Base-by-base conservation (phyloP, 805 yeast species). In the Schwanniomyces sp. region DNA sequence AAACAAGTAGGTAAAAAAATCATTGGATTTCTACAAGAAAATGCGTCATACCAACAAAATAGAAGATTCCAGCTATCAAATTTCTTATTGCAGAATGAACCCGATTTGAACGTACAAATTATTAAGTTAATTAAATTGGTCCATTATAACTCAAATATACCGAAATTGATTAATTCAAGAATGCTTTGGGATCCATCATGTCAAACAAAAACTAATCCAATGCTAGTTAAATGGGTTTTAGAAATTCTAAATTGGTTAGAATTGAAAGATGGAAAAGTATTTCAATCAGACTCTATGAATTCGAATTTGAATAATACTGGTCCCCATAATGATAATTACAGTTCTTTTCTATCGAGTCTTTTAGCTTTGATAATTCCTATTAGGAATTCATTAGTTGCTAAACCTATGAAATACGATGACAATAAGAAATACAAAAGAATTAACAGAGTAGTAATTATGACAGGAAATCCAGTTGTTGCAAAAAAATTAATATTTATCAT, bases 391-490 rank as follows among this genome's bases (percentile, higher is more conserved):
- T 59, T 78, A 37, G 52, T 62, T 8, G 44, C 52, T 7, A 70
- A 67, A 38, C 78, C 81, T 1, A 52, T 58, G 32, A 49, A 18
- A 39, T 53, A 51, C 36, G 53, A 61, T 21, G 62, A 61, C 30
- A 62, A 54, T 26, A 46, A 55, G 3, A 40, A 55, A 11, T 42
- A 52, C 2, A 59, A 59, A 28, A 75, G 70, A 37, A 60, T 72
- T n/a, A 68, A 78, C 7, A 67, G 85, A 39, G 69, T 82, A 1
- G 81, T 81, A 1, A 69, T 82, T 3, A 73, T 81, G 77, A 81
- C 86, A 0, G 78, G 82, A 12, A 82, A 82, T 55, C 80, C 82
- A 30, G 76, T 76, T 7, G 83, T 82, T 8, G 84, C 86, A 1
- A 82, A 81, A 54, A 81, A 81, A 56, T 63, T 82, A 46, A 66